A percentile compares a stretch with the other conserved stretches of the same genome.
These are phyloP conservation scores for Lachancea sp. DNA, from an alignment of 805 yeast species.

Conservation along the genomic window DNA sequence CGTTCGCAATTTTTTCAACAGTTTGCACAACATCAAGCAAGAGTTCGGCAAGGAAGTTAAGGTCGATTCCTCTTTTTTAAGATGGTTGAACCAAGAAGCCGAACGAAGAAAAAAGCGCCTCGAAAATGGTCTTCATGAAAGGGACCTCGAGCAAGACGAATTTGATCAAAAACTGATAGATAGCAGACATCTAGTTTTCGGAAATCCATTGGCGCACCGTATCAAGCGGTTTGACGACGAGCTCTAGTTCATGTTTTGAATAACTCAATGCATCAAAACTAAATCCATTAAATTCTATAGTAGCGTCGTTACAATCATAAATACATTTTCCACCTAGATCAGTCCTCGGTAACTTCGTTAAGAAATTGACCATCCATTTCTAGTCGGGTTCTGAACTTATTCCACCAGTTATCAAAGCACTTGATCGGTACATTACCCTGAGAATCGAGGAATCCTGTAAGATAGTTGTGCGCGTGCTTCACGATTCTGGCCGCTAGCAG, in stretches of 20 bases:
- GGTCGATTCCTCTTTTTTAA: slow-evolving; percentile 41
- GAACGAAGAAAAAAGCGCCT: slow-evolving; percentile 27
- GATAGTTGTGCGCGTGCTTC: slow-evolving; percentile 82
- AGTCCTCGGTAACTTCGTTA: slow-evolving; percentile 39
- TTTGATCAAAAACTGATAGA: slow-evolving; percentile 38
- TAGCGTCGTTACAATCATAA: background rate
- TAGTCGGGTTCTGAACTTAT: slow-evolving; percentile 68
- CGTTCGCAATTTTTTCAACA: slow-evolving; percentile 38
- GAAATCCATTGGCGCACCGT: slow-evolving; percentile 66
- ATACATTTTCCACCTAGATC: background rate
- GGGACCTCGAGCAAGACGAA: slow-evolving; percentile 31
- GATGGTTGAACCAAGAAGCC: slow-evolving; percentile 55
- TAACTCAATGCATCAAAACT: background rate
- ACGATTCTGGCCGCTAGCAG: slow-evolving; percentile 80
- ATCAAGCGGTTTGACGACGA: slow-evolving; percentile 50
- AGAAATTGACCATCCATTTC: slow-evolving; percentile 78
- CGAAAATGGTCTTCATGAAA: slow-evolving; percentile 21
- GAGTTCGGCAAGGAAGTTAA: slow-evolving; percentile 29
- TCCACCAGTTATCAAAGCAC: slow-evolving; percentile 94
- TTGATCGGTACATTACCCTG: slow-evolving; percentile 81
- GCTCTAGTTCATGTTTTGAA: slow-evolving; percentile 31
- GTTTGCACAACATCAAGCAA: slow-evolving; percentile 33
- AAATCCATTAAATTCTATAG: background rate
- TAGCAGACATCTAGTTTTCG: slow-evolving; percentile 64
- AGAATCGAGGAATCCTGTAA: slow-evolving; percentile 78